Base-by-base conservation (phyloP, 495 filamentous ascomycete species). In the Astrothelium macrocarpum region DNA sequence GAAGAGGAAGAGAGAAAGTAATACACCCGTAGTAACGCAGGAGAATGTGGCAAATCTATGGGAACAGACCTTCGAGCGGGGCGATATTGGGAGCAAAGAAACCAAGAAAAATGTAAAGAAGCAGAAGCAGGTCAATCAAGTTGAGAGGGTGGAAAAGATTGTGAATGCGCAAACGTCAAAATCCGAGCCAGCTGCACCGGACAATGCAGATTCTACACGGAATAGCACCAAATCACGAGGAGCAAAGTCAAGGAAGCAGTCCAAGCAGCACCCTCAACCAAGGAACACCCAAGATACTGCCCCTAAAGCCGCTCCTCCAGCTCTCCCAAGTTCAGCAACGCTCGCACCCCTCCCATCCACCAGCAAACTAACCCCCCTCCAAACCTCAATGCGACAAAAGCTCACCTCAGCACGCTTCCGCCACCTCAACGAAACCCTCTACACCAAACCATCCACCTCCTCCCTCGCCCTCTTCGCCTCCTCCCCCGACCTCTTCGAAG, bases 351-450 rank as follows among this genome's bases (percentile, higher is more conserved):
- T 71, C 32, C 78, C 70, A 34, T 76, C 71, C 49, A 71, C 66
- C 2, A 73, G 76, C 42, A 87, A 84, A 60, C 82, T 98, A 64
- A 98, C 94, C 0, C 91, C 94, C 32, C 82, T 98, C 59, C 94
- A 98, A 79, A 85, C 87, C 63, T 85, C 87, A 2, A 98, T 98
- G 94, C 88, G 88, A 62, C 84, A 89, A 65, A 97, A 97, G 76
- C 85, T 98, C 62, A 81, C 91, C 62, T 91, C 90, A 4, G 91
- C 94, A 16, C 93, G 94, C 64, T 98, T 98, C 83, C 91, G 94
- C 67, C 90, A 97, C 73, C 84, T 98, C 65, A 98, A 98, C 77
- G 86, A 98, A 76, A 91, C 88, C 2, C 88, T 97, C 28, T 97
- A 97, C 75, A 97, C 92, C 12, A 90, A 87, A 5, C 88, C 91